phyloP scores from a whole-genome alignment of 352 stramenopile species.

The Phytopythium aichiense region DNA sequence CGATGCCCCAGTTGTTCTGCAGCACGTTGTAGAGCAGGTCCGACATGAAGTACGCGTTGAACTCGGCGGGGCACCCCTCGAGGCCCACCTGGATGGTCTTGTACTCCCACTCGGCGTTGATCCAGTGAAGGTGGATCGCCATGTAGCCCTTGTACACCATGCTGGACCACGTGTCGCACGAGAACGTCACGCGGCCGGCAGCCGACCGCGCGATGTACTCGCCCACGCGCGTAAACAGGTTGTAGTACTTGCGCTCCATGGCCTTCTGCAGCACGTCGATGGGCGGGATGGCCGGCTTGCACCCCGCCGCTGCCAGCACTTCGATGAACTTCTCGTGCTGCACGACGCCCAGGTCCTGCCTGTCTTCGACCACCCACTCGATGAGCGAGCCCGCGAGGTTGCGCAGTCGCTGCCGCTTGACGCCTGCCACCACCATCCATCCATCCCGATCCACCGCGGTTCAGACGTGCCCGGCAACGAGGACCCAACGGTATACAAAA shows the following conservation, averaged over 20 bases:
- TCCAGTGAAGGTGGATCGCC: constrained; percentile 74
- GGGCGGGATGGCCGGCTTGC: constrained; percentile 45
- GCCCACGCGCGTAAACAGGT: constrained; percentile 57
- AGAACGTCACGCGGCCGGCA: constrained; percentile 68
- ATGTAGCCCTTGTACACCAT: constrained; percentile 72
- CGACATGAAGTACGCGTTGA: constrained; percentile 75
- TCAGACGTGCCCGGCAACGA: background rate
- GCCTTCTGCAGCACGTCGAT: constrained; percentile 58
- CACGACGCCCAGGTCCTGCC: constrained; percentile 57
- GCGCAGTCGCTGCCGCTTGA: constrained; percentile 63
- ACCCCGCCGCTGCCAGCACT: constrained; percentile 39
- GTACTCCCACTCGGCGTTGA: constrained; percentile 84
- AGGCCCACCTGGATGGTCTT: constrained; percentile 77
- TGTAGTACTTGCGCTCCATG: constrained; percentile 74
- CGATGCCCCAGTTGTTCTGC: constrained; percentile 73
- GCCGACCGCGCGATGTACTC: constrained; percentile 76
- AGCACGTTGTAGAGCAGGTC: constrained; percentile 78
- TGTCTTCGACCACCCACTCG: constrained; percentile 76
- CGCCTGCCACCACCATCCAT: constrained; percentile 18
- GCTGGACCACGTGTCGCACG: constrained; percentile 74
- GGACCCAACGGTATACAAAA: constrained; percentile 6
- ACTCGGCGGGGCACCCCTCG: constrained; percentile 61
- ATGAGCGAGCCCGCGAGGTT: constrained; percentile 59
- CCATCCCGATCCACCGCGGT: background rate
- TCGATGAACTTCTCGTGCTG: constrained; percentile 72